A percentile compares a stretch with the other conserved stretches of the same genome.
phyloP scores from a whole-genome alignment of 371 early-diverging fungal genomes.

The Syncephalastrum racemosum region DNA sequence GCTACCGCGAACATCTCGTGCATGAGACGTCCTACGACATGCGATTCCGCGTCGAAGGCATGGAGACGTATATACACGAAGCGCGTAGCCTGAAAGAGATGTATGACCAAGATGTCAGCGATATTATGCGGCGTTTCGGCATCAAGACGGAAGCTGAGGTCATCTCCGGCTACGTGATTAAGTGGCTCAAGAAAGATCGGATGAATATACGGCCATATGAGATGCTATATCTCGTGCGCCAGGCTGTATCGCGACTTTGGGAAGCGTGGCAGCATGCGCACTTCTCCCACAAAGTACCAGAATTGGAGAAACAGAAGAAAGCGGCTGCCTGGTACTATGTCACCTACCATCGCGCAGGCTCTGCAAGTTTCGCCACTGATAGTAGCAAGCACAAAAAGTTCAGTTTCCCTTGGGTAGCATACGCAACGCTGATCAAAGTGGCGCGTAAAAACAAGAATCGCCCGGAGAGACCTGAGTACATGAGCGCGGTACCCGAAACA shows the following conservation, averaged over 20 bases:
- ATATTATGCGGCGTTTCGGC: conserved; percentile 60
- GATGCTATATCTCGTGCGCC: conserved; percentile 1
- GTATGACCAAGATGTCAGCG: conserved; percentile 54
- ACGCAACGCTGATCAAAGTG: background rate
- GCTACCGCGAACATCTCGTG: conserved; percentile 1
- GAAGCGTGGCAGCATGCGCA: conserved; percentile 5
- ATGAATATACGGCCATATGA: conserved; percentile 8
- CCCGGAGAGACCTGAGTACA: too few species aligned
- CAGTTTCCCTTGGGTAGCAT: conserved; percentile 67
- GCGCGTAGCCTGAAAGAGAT: conserved; percentile 38
- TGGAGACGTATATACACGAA: conserved; percentile 51
- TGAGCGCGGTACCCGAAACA: too few species aligned
- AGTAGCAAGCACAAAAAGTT: conserved; percentile 28
- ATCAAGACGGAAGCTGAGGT: conserved; percentile 50
- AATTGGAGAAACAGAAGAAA: conserved; percentile 15
- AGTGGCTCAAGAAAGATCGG: conserved; percentile 21
- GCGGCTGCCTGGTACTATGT: conserved; percentile 76
- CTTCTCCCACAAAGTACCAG: conserved; percentile 11
- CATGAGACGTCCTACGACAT: conserved; percentile 28
- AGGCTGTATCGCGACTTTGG: conserved; percentile 1
- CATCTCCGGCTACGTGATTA: conserved; percentile 32
- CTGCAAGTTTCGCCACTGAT: background rate
- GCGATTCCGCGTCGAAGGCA: conserved; percentile 47
- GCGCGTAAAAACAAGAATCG: conserved; percentile 33
- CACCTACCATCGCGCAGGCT: conserved; percentile 51